Evolutionary conservation across 371 early-diverging fungal species (phyloP), one percentile per base, ranked within the genome.

Genomic region (Mucor indicus): DNA sequence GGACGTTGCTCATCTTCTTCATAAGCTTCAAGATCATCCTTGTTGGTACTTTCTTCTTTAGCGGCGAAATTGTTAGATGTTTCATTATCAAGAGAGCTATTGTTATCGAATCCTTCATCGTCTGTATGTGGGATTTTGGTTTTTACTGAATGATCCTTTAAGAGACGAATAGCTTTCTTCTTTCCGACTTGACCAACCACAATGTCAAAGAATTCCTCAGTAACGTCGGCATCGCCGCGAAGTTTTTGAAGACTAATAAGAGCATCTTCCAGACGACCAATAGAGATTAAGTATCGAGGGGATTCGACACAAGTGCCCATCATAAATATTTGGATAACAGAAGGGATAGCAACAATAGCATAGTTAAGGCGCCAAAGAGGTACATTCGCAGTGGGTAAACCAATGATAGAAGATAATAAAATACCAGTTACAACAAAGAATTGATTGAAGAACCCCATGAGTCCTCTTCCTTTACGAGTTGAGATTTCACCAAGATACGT

Each of bases 401-500:
- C 83, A 49, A 84, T 63, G 2, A 80, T 50, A n/a, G 86, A 81
- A 30, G 86, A 77, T 8, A 87, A 37, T 29, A 92, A 55, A 42
- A 90, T 81, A 16, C 93, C 94, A 44, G 82, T 50, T 30, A 90
- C 85, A 38, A 93, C 65, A 15, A 89, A 80, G n/a, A 33, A 33
- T 72, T 93, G 93, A 54, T 92, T 84, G 30, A 82, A 77, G 19
- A 89, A 75, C 30, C 84, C 80, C 45, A 89, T 57, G 1, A 78
- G 56, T 7, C 93, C 95, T 50, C 92, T 74, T 11, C 66, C 69
- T 15, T 72, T 66, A 4, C 77, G 73, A 0, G 93, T 90, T 3
- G 92, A 69, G 36, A 95, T 79, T 50, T 93, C 91, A 19, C 84
- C 83, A 19, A 94, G 75, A 53, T 94, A 96, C 1, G 84, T 80